phyloP scores from a whole-genome alignment of 164 flowering plant genomes.

The Platanus orientalis region DNA sequence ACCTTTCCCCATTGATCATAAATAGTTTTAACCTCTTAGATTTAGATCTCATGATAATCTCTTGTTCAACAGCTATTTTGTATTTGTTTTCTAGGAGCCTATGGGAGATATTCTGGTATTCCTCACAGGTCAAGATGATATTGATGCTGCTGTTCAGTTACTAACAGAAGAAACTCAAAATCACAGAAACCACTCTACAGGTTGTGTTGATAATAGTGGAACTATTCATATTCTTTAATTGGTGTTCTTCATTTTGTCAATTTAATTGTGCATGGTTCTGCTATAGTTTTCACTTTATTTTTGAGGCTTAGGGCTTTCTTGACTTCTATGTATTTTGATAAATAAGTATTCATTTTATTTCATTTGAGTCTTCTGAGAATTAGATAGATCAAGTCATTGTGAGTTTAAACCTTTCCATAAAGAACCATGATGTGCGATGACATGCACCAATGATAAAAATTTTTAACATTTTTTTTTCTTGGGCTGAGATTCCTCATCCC shows the following conservation, averaged over 20 bases:
- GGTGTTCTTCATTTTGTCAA: background rate
- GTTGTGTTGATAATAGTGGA: constrained; percentile 21
- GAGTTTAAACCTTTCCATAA: too few species aligned
- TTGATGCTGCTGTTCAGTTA: constrained; percentile 75
- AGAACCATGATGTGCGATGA: too few species aligned
- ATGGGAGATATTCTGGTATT: constrained; percentile 87
- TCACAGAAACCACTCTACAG: constrained; percentile 42
- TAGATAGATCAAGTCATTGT: background rate
- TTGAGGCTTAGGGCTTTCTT: background rate
- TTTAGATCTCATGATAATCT: too few species aligned
- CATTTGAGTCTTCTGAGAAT: background rate
- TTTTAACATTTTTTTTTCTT: too few species aligned
- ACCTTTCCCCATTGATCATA: too few species aligned
- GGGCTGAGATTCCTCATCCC: too few species aligned
- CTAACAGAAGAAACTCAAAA: constrained; percentile 65
- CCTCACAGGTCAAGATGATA: constrained; percentile 98
- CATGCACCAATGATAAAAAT: too few species aligned
- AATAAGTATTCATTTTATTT: background rate
- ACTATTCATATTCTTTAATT: too few species aligned
- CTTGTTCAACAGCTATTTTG: too few species aligned
- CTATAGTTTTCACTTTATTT: background rate
- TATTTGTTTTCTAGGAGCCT: constrained; percentile 53
- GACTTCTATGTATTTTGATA: background rate
- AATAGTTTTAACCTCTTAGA: too few species aligned
- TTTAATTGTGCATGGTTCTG: background rate